A percentile compares a stretch with the other conserved stretches of the same genome.
Conservation (phyloP, 83 land plant genomes). For the Picea abies region DNA sequence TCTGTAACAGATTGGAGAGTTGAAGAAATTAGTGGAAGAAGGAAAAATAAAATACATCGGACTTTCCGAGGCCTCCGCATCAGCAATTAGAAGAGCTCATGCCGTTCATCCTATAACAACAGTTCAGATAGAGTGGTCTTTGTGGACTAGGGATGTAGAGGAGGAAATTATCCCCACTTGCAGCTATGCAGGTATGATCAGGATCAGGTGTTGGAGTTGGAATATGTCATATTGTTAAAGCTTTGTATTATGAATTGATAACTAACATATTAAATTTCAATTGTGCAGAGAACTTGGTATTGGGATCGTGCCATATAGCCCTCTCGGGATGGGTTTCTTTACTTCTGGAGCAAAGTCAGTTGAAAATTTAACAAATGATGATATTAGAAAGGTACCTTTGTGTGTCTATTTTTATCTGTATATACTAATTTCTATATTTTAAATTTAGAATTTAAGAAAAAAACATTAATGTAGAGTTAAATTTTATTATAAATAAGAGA, state of each 20-base stretch:
- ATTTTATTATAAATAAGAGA: too few species aligned
- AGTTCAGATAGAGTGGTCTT: constrained; percentile 54
- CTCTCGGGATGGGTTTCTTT: constrained; percentile 56
- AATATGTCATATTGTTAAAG: too few species aligned
- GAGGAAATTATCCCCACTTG: constrained; percentile 52
- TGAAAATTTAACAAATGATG: constrained; percentile 30
- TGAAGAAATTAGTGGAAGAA: too few species aligned
- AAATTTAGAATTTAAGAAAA: too few species aligned
- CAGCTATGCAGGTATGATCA: constrained; percentile 21
- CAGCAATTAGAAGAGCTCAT: constrained; percentile 47
- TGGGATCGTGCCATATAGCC: not conserved
- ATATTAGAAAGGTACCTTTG: constrained; percentile 42
- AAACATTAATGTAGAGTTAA: too few species aligned
- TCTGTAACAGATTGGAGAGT: too few species aligned
- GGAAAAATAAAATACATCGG: constrained; percentile 16
- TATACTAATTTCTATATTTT: not conserved
- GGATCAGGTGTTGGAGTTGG: not conserved
- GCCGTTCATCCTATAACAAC: constrained; percentile 60
- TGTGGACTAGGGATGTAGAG: constrained; percentile 44
- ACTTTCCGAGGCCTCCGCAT: constrained; percentile 51
- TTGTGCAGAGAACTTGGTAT: too few species aligned
- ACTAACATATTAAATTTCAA: not conserved
- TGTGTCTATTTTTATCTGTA: not conserved
- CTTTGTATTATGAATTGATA: not conserved
- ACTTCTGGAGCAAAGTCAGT: constrained; percentile 32